phyloP scores from a whole-genome alignment of 129 eudicot genomes.

The Glebionis coronaria region DNA sequence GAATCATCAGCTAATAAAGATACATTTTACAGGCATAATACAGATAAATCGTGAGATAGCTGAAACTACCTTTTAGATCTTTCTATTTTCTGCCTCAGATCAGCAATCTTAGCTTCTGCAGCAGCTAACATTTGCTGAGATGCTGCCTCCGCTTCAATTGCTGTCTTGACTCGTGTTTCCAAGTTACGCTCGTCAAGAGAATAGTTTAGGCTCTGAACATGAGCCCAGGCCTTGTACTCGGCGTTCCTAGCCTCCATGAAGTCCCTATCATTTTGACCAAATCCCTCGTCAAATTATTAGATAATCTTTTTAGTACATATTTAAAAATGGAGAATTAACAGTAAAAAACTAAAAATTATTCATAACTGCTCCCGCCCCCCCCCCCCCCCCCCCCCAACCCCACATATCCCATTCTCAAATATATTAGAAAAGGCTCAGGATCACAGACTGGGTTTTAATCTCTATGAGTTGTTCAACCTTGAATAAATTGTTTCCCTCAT shows the following conservation, averaged over 20 bases:
- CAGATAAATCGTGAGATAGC: constrained; percentile 1
- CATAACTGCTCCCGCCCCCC: too few species aligned
- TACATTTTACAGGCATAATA: not conserved
- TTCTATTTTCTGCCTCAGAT: constrained; percentile 68
- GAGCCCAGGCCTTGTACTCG: constrained; percentile 87
- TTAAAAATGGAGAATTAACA: not conserved
- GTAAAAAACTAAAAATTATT: not conserved
- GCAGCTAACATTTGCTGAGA: constrained; percentile 89
- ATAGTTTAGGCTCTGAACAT: constrained; percentile 61
- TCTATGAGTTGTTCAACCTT: constrained; percentile 48
- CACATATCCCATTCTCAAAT: constrained; percentile 9
- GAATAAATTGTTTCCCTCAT: constrained; percentile 55
- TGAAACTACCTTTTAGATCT: constrained; percentile 54
- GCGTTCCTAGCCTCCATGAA: constrained; percentile 67
- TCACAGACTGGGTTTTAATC: constrained; percentile 1
- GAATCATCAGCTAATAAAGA: constrained; percentile 4
- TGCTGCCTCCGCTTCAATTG: constrained; percentile 87
- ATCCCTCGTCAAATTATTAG: constrained; percentile 6
- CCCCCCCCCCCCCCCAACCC: too few species aligned
- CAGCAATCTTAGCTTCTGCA: constrained; percentile 92
- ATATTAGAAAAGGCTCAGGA: constrained; percentile 7
- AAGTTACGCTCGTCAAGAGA: constrained; percentile 77
- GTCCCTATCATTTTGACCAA: constrained; percentile 49
- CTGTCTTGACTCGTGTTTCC: constrained; percentile 79
- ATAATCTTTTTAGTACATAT: not conserved